Evolutionary conservation across 768 basidiomycete genomes (phyloP), one percentile per base, ranked within the genome.

Genomic region (Leccinum rimulosum): DNA sequence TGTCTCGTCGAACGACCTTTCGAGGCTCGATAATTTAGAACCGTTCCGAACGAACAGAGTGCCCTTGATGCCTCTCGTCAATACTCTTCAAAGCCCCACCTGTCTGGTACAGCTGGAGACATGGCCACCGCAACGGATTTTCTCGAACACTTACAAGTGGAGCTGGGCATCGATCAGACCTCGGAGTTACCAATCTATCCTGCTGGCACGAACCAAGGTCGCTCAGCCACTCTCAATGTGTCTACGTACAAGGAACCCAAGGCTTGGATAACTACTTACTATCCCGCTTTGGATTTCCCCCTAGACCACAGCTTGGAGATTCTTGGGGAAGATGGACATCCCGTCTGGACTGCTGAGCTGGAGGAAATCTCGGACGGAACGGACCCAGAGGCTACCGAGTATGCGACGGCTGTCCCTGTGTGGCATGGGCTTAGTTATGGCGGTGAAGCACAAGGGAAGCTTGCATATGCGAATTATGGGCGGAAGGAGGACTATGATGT

Each of bases 261-360:
- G 11, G 86, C 82, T 56, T 89, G 87, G 86, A 84, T 88, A 59
- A 83, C 82, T 56, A 77, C 77, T 28, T 93, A 93, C 74, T 91
- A 86, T 71, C 89, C 91, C 10, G 74, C 86, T 28, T 77, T 91
- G 76, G 89, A 90, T 73, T 82, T 77, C 6, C 87, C 88, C 17
- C 73, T 87, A 27, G 77, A 82, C 47, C 75, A 80, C 36, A 77
- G 79, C 52, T 72, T 89, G n/a, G 78, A 84, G 55, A 79, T 88
- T 25, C 64, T 86, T 22, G 80, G 77, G 48, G 79, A 79, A 7
- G 79, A 82, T 43, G 83, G 81, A 14, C 69, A 73, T 7, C 71
- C 77, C 4, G 66, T 76, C 14, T 85, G 87, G 84, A 73, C 77
- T n/a, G 90, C 90, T 3, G 78, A 83, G 52, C 73, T 92, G 6